phyloP scores from a whole-genome alignment of 2,329 filamentous ascomycete genomes.

The Sporothrix luriei region DNA sequence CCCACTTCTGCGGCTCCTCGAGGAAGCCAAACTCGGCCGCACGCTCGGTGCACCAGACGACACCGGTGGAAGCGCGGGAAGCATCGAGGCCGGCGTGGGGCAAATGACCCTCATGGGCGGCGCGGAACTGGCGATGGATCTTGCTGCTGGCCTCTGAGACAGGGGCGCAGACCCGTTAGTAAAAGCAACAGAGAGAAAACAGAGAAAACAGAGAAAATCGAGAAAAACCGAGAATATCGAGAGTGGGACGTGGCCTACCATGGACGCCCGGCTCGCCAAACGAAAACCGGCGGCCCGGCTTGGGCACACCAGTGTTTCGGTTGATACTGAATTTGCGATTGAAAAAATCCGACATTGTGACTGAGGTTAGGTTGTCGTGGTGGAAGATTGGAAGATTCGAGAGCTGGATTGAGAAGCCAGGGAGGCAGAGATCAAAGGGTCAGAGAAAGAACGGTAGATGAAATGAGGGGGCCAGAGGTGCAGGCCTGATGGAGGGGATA shows the following conservation, averaged over 20 bases:
- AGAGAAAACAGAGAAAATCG: not conserved
- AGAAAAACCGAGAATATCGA: not conserved
- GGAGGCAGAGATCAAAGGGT: not conserved
- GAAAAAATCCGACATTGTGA: conserved; percentile 50
- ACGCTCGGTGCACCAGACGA: conserved; percentile 89
- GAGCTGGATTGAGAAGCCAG: not conserved
- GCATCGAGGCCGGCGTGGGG: conserved; percentile 90
- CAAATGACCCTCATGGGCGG: conserved; percentile 86
- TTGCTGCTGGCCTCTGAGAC: conserved; percentile 73
- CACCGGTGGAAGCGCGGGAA: conserved; percentile 84
- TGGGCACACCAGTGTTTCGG: conserved; percentile 64
- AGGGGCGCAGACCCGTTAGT: not conserved
- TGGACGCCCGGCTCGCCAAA: conserved; percentile 59
- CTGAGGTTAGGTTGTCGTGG: not conserved
- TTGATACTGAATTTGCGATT: conserved; percentile 69
- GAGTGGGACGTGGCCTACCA: conserved; percentile 48
- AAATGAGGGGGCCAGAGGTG: not conserved
- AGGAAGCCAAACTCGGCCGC: conserved; percentile 86
- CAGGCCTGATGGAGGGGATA: conserved; percentile 20
- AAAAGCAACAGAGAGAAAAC: not conserved
- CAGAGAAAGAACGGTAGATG: not conserved
- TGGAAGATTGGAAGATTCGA: not conserved
- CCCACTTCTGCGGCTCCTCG: conserved; percentile 81
- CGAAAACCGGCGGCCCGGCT: conserved; percentile 60
- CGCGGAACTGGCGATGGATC: conserved; percentile 85